These are phyloP conservation scores for Cladobotryum protrusum DNA, from an alignment of 2,329 filamentous ascomycete species.

Conservation along the genomic window DNA sequence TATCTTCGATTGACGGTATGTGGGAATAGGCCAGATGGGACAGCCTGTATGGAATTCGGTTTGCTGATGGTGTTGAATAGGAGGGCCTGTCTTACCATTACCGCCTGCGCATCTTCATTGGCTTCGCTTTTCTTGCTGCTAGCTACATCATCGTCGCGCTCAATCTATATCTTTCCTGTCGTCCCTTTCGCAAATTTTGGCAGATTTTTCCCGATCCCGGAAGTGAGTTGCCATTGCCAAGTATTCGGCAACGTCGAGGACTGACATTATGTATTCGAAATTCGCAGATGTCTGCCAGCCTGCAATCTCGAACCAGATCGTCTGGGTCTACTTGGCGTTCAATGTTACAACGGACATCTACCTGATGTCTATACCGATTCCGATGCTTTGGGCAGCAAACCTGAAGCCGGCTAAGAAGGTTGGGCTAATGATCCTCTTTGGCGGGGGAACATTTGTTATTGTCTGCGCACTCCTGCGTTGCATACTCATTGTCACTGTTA, in stretches of 20 bases:
- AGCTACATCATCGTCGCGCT: conserved; percentile 46
- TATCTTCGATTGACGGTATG: conserved; percentile 44
- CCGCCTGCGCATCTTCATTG: conserved; percentile 40
- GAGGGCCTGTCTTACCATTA: conserved; percentile 21
- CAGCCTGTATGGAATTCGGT: no score
- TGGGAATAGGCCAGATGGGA: no score
- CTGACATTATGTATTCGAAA: background rate
- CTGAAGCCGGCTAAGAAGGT: conserved; percentile 32
- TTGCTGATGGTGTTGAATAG: background rate
- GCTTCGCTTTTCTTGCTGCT: conserved; percentile 40
- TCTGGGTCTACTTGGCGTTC: conserved; percentile 45
- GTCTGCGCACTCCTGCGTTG: conserved; percentile 33
- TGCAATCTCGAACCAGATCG: conserved; percentile 43
- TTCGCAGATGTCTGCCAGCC: conserved; percentile 39
- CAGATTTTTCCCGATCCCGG: conserved; percentile 54
- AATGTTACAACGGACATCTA: conserved; percentile 54
- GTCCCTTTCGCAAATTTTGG: conserved; percentile 49
- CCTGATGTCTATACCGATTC: conserved; percentile 51
- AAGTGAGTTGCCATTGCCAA: conserved; percentile 29
- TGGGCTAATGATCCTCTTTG: conserved; percentile 33
- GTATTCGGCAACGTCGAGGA: background rate
- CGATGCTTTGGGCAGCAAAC: conserved; percentile 39
- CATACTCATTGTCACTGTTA: conserved; percentile 23
- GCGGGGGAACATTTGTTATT: conserved; percentile 35
- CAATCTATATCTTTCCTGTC: conserved; percentile 46